These are phyloP conservation scores for Simmondsia chinensis DNA, from an alignment of 148 eudicot species.

Conservation along the genomic window DNA sequence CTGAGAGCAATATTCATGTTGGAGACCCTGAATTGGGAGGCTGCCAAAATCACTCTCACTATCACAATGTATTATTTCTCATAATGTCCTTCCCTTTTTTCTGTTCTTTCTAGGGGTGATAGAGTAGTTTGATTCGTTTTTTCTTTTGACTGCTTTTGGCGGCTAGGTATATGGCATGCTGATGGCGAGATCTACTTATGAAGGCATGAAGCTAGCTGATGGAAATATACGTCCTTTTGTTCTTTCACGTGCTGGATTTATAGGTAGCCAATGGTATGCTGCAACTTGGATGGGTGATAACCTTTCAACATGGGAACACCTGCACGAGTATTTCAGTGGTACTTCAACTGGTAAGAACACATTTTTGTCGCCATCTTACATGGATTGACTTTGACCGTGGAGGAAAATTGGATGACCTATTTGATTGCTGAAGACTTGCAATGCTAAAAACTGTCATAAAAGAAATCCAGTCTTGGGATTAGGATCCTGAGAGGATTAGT, in stretches of 20 bases:
- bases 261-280: constrained; percentile 97
- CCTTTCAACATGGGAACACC: constrained; percentile 97
- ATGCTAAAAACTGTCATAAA: too few species aligned
- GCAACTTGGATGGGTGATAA: constrained; percentile 99
- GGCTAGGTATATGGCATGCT: constrained; percentile 89
- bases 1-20: constrained; percentile 77
- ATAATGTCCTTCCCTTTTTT: constrained; percentile 2
- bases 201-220: constrained; percentile 80
- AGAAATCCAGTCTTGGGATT: too few species aligned
- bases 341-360: constrained; percentile 72
- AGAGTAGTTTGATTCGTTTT: background rate
- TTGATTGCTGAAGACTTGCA: too few species aligned
- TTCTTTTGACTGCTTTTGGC: background rate
- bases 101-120: constrained; percentile 1
- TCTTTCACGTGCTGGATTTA: constrained; percentile 91
- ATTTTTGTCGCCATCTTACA: too few species aligned
- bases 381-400: too few species aligned
- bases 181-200: constrained; percentile 95
- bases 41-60: constrained; percentile 71
- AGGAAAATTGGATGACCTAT: too few species aligned
- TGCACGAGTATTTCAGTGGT: constrained; percentile 95
- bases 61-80: constrained; percentile 67
- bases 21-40: constrained; percentile 94
- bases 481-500: too few species aligned
- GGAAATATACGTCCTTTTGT: constrained; percentile 83